Evolutionary conservation across 306 rosid species (phyloP).

Genomic region (Lathyrus oleraceus): DNA sequence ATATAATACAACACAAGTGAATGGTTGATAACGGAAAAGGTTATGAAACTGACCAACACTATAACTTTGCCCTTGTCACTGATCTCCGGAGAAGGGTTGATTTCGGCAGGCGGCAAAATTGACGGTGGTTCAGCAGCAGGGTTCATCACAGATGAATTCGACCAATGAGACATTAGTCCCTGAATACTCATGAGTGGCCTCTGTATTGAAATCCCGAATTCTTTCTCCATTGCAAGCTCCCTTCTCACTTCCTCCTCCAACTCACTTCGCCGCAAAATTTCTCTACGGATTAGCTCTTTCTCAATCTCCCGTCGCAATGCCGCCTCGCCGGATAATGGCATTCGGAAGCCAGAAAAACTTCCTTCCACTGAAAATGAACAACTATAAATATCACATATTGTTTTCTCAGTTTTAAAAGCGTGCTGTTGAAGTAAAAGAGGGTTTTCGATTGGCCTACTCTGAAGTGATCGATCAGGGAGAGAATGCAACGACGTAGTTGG

Average conservation of each 20-base stretch:
- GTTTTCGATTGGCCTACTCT: neutral
- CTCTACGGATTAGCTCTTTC: conserved; percentile 51
- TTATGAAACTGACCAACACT: conserved; percentile 45
- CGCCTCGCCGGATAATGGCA: conserved; percentile 9
- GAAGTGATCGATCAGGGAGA: neutral
- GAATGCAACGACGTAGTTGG: neutral
- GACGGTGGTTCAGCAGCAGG: neutral
- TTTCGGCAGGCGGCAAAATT: neutral
- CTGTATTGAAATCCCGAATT: conserved; percentile 18
- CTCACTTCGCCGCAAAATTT: conserved; percentile 42
- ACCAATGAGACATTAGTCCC: neutral
- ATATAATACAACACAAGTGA: too few relatives aligned
- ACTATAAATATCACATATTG: neutral
- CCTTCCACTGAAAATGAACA: neutral
- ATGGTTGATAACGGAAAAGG: neutral
- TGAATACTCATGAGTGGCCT: conserved; percentile 4
- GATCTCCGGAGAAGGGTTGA: neutral
- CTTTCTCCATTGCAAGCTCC: conserved; percentile 51
- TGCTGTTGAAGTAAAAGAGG: neutral
- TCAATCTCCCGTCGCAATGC: conserved; percentile 42
- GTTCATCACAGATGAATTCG: neutral
- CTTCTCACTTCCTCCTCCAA: conserved; percentile 60
- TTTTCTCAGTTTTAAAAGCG: neutral
- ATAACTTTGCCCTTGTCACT: conserved; percentile 41
- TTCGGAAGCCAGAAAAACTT: conserved; percentile 5